Percentiles rank a stretch among this genome's conserved stretches.
phyloP scores from a whole-genome alignment of 345 rosid genomes.

The Hypericum androsaemum region DNA sequence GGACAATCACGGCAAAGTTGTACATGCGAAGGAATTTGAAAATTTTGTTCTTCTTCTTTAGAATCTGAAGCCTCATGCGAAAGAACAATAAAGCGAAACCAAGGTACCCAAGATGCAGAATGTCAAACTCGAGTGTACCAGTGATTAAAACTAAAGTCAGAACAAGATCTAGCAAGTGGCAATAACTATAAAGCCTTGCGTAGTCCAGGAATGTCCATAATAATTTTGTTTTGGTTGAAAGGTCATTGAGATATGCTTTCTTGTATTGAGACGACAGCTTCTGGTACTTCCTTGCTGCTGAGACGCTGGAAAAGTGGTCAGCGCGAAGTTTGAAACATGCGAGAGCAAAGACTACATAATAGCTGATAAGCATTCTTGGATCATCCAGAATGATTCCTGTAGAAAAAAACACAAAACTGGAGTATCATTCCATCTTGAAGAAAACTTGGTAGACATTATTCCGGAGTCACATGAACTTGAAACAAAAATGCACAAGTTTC shows the following conservation, averaged over 20 bases:
- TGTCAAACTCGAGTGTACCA: slow-evolving; percentile 52
- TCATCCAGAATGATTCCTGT: slow-evolving; percentile 37
- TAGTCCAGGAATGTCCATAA: slow-evolving; percentile 38
- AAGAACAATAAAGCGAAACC: slow-evolving; percentile 43
- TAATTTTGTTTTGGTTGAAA: slow-evolving; percentile 32
- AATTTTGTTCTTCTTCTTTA: slow-evolving; percentile 30
- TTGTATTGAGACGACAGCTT: slow-evolving; percentile 21
- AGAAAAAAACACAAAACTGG: slow-evolving; percentile 4
- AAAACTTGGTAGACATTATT: too few species aligned
- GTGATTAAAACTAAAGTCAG: slow-evolving; percentile 37
- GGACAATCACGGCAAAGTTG: slow-evolving; percentile 32
- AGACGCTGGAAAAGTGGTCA: slow-evolving; percentile 26
- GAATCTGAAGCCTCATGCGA: slow-evolving; percentile 33
- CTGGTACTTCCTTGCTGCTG: slow-evolving; percentile 23
- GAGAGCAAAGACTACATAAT: slow-evolving; percentile 32
- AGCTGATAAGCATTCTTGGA: slow-evolving; percentile 32
- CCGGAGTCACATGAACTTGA: too few species aligned
- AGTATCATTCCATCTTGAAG: background rate
- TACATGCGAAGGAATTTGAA: slow-evolving; percentile 36
- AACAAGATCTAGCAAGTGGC: slow-evolving; percentile 36
- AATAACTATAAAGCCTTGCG: slow-evolving; percentile 32
- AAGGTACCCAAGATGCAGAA: slow-evolving; percentile 52
- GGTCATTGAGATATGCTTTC: slow-evolving; percentile 24
- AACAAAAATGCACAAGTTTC: too few species aligned
- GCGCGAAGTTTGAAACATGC: slow-evolving; percentile 36